Conservation (phyloP, 257 asterid genomes). For the Forsythia viridissima region DNA sequence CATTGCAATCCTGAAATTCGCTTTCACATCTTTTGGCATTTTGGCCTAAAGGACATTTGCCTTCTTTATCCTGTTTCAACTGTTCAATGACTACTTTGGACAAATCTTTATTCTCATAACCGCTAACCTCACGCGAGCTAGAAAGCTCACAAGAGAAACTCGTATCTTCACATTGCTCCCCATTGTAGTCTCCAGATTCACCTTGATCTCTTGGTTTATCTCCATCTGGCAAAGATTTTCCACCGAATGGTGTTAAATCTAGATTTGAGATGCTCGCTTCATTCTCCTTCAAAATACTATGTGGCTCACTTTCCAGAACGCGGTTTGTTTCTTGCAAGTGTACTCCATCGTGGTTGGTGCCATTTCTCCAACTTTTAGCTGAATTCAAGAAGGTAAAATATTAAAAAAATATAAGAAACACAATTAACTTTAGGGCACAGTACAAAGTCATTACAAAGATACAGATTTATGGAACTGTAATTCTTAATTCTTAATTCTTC, state of each 20-base stretch:
- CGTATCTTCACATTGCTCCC: slow-evolving; percentile 29
- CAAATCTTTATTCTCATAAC: background rate
- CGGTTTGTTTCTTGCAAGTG: slow-evolving; percentile 30
- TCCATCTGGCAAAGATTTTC: slow-evolving; percentile 30
- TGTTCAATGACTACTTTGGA: background rate
- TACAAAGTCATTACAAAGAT: no score
- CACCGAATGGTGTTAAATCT: slow-evolving; percentile 30
- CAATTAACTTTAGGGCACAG: background rate
- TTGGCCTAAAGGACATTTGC: background rate
- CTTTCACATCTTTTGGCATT: background rate
- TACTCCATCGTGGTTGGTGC: slow-evolving; percentile 23
- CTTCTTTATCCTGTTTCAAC: background rate
- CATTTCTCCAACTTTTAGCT: slow-evolving; percentile 62
- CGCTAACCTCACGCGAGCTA: background rate
- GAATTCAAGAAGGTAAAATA: slow-evolving; percentile 20
- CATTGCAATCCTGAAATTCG: background rate
- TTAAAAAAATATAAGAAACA: background rate
- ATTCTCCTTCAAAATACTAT: slow-evolving; percentile 26
- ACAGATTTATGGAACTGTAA: no score
- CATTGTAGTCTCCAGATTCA: slow-evolving; percentile 19
- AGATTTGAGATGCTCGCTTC: slow-evolving; percentile 36
- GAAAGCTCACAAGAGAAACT: slow-evolving; percentile 32
- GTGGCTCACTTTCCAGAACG: slow-evolving; percentile 18
- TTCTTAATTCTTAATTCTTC: background rate
- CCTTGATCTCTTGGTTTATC: slow-evolving; percentile 17